Conservation (phyloP, 2,329 filamentous ascomycete genomes). For the Calycina herbarum region DNA sequence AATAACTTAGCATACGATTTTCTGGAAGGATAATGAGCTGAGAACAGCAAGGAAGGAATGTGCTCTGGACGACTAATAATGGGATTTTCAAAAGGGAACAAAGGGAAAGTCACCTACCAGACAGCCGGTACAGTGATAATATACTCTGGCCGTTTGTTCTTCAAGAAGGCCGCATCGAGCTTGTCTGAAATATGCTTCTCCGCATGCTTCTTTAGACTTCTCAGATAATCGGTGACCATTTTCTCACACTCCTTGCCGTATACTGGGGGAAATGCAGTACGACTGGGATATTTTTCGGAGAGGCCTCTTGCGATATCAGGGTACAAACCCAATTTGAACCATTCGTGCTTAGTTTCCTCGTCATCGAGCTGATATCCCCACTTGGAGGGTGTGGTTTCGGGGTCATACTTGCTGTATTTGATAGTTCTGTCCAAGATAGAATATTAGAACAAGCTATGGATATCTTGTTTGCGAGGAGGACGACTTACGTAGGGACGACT, state of each 20-base stretch:
- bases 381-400: background rate
- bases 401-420: background rate
- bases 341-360: slow-evolving; percentile 4
- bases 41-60: no score
- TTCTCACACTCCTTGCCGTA: background rate
- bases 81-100: no score
- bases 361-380: slow-evolving; percentile 8
- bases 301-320: background rate
- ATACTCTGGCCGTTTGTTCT: slow-evolving; percentile 6
- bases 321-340: slow-evolving; percentile 13
- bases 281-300: slow-evolving; percentile 7
- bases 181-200: background rate
- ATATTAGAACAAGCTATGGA: no score
- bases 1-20: no score
- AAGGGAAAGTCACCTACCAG: slow-evolving; percentile 2
- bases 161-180: background rate
- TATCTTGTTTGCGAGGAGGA: background rate
- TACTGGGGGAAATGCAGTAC: background rate
- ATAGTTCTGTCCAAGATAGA: background rate
- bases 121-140: slow-evolving; percentile 20
- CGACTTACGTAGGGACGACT: background rate
- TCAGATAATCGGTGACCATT: slow-evolving; percentile 12
- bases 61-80: no score
- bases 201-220: slow-evolving; percentile 8
- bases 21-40: no score